Percentiles rank a stretch among this genome's conserved stretches.
phyloP scores from a whole-genome alignment of 495 filamentous ascomycete species.

The Xylaria longipes region DNA sequence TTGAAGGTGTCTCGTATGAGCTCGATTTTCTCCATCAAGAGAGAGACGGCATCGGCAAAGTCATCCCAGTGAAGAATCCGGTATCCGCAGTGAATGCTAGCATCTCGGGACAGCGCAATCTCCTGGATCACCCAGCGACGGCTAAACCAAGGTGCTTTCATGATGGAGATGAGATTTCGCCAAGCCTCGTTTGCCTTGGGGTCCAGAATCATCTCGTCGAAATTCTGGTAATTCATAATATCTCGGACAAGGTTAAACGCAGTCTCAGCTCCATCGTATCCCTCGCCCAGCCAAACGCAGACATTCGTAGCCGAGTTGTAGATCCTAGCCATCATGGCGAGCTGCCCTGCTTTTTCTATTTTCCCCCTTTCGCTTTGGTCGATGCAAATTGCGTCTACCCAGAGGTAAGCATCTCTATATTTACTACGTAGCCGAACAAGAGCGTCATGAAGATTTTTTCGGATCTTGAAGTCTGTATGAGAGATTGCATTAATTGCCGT shows the following conservation, averaged over 20 bases:
- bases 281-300: conserved; percentile 2
- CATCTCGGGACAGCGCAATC: neutral
- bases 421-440: neutral
- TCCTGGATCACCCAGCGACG: neutral
- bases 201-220: neutral
- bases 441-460: neutral
- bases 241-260: neutral
- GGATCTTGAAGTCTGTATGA: neutral
- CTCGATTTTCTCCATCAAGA: neutral
- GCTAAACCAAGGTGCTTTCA: neutral
- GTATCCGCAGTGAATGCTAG: neutral
- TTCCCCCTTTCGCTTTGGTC: neutral
- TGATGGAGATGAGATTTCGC: neutral
- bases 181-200: neutral
- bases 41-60: neutral
- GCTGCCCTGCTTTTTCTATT: neutral
- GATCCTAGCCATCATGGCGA: neutral
- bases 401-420: neutral
- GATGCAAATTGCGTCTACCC: neutral
- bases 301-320: neutral
- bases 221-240: neutral
- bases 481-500: neutral
- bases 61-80: neutral
- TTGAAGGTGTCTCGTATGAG: neutral
- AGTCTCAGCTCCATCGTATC: neutral